Percentiles rank a stretch among this genome's conserved stretches.
phyloP scores from a whole-genome alignment of 805 yeast genomes.

The Blastobotrys robertii region DNA sequence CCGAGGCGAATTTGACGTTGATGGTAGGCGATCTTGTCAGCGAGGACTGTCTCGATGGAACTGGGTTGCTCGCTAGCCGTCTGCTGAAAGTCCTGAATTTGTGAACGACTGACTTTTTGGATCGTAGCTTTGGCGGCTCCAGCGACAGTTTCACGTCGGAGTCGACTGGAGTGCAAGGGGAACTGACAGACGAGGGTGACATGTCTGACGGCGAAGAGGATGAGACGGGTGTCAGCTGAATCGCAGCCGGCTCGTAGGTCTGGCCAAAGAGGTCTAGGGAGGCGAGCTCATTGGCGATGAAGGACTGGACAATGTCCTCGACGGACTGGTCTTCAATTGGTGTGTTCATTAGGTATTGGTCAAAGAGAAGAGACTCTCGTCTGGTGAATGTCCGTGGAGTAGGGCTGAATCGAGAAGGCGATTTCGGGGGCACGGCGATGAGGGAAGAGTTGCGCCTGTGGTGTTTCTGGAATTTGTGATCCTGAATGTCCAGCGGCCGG shows the following conservation, averaged over 20 bases:
- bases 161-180: background rate
- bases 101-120: background rate
- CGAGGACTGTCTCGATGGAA: background rate
- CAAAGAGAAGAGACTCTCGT: background rate
- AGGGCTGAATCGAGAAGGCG: background rate
- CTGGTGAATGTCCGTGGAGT: background rate
- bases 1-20: background rate
- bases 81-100: background rate
- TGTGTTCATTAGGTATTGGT: background rate
- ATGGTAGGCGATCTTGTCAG: background rate
- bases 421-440: slow-evolving; percentile 1
- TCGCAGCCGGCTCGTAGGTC: background rate
- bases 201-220: background rate
- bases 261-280: slow-evolving; percentile 24
- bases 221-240: background rate
- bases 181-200: background rate
- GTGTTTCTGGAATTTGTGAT: background rate
- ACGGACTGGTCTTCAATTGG: slow-evolving; percentile 6
- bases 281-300: slow-evolving; percentile 24
- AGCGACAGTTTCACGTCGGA: too few relatives aligned
- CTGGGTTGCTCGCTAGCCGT: background rate
- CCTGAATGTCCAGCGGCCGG: too few relatives aligned
- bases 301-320: slow-evolving; percentile 24
- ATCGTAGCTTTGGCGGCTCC: background rate
- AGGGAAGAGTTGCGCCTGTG: background rate